Evolutionary conservation across 257 asterid species (phyloP), one percentile per base, ranked within the genome.

Genomic region (Cynanchum wilfordii): DNA sequence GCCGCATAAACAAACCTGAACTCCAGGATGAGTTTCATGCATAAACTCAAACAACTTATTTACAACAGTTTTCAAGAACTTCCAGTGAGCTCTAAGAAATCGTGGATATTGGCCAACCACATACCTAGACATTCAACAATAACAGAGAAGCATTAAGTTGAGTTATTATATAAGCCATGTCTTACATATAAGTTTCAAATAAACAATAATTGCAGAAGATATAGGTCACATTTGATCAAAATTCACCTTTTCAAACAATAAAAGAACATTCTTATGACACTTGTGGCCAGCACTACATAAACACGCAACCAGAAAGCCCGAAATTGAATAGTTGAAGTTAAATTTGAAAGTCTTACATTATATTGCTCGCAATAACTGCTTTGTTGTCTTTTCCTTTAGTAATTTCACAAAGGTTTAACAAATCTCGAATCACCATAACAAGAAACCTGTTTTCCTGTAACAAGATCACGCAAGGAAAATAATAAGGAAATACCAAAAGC

Each of bases 11-110:
- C 74, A 47, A 82, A 95, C 99, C 99, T 95, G 99, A 84, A 95
- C 99, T 80, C 99, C 99, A 56, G 98, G 99, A 84, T 95, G 99
- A 6, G 91, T 92, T 87, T 95, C 99, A 12, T 95, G 98, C 99
- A 95, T 92, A 86, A 95, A 95, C 83, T 95, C 99, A 80, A 95
- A 95, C 84, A 95, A 81, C 84, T 95, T 95, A 87, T 92, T 92
- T 75, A 95, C 99, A 73, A 95, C 99, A 76, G 98, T 95, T 86
- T 95, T 95, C 90, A 95, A 83, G 83, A 95, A 95, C 88, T 95
- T 95, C 99, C 99, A 95, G 79, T 95, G 99, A 69, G 99, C 99
- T 87, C 99, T 90, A 84, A 92, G 80, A 82, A 95, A 95, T 70
- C 99, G 85, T 44, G 99, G 99, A 80, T 95, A 95, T 77, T 95